These are phyloP conservation scores for Amanita fuliginea DNA, from an alignment of 768 basidiomycete genomes.

Conservation along the genomic window DNA sequence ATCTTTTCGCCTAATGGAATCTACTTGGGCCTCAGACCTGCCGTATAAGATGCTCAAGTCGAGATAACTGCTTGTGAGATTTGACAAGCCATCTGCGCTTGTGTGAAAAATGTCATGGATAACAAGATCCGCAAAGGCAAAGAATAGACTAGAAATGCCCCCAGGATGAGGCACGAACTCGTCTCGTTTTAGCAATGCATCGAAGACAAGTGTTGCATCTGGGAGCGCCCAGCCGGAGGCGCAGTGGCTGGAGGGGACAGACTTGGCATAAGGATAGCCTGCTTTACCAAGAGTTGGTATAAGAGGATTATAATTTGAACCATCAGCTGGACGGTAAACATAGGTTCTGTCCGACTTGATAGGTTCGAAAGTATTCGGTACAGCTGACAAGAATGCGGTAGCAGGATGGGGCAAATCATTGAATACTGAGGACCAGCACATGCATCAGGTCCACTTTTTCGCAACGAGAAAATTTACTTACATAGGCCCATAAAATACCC, in stretches of 20 bases:
- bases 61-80: slow-evolving; percentile 62
- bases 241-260: slow-evolving; percentile 39
- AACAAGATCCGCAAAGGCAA: slow-evolving; percentile 69
- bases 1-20: slow-evolving; percentile 46
- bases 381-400: slow-evolving; percentile 29
- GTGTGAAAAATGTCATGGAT: slow-evolving; percentile 67
- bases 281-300: slow-evolving; percentile 48
- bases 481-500: slow-evolving; percentile 41
- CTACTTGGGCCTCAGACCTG: slow-evolving; percentile 31
- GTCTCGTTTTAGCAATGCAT: slow-evolving; percentile 47
- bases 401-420: slow-evolving; percentile 76
- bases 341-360: slow-evolving; percentile 20
- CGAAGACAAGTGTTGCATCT: slow-evolving; percentile 59
- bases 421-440: slow-evolving; percentile 37
- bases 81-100: slow-evolving; percentile 39
- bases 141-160: slow-evolving; percentile 65
- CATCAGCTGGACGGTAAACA: slow-evolving; percentile 48
- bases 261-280: slow-evolving; percentile 56
- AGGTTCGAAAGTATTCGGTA: not conserved
- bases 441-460: slow-evolving; percentile 7
- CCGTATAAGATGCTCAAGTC: slow-evolving; percentile 74
- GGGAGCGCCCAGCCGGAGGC: slow-evolving; percentile 40
- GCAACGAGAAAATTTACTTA: slow-evolving; percentile 22
- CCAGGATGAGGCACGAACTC: slow-evolving; percentile 46
- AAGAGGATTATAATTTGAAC: slow-evolving; percentile 47